These are phyloP conservation scores for Aspergillus cavernicola DNA, from an alignment of 495 filamentous ascomycete genomes.

Conservation along the genomic window DNA sequence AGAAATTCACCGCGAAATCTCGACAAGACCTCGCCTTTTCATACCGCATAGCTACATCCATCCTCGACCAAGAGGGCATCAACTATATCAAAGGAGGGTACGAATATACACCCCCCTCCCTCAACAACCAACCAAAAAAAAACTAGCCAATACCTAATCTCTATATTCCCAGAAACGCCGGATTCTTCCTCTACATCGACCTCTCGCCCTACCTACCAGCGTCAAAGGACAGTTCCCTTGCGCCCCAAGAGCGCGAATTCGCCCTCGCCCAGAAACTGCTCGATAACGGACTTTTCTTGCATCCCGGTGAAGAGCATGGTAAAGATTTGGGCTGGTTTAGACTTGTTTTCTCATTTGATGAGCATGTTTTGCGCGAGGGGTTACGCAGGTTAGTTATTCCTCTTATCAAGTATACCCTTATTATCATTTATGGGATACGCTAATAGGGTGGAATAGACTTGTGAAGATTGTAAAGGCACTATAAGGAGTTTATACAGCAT, in stretches of 20 bases:
- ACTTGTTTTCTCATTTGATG: slow-evolving; percentile 40
- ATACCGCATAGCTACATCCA: slow-evolving; percentile 24
- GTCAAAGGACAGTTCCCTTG: neutral
- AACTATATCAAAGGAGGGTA: slow-evolving; percentile 32
- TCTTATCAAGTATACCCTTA: too few relatives aligned
- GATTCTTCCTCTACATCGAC: slow-evolving; percentile 51
- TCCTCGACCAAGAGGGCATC: slow-evolving; percentile 27
- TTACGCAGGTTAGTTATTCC: slow-evolving; percentile 28
- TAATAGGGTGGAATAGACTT: neutral
- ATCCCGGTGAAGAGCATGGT: slow-evolving; percentile 37
- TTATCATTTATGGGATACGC: too few relatives aligned
- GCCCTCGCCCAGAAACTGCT: slow-evolving; percentile 35
- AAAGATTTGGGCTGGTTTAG: slow-evolving; percentile 48
- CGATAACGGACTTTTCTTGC: slow-evolving; percentile 42
- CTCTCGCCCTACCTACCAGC: slow-evolving; percentile 36
- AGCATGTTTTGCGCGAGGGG: slow-evolving; percentile 29
- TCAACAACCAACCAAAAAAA: neutral
- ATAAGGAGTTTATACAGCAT: neutral
- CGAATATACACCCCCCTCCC: neutral
- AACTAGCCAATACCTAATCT: neutral
- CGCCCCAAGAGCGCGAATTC: slow-evolving; percentile 24
- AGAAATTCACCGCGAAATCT: slow-evolving; percentile 25
- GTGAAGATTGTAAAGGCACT: neutral
- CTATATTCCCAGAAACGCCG: slow-evolving; percentile 36
- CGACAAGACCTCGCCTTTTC: slow-evolving; percentile 22